A percentile compares a stretch with the other conserved stretches of the same genome.
These are phyloP conservation scores for Arthroderma uncinatum DNA, from an alignment of 2,329 filamentous ascomycete species.

Conservation along the genomic window DNA sequence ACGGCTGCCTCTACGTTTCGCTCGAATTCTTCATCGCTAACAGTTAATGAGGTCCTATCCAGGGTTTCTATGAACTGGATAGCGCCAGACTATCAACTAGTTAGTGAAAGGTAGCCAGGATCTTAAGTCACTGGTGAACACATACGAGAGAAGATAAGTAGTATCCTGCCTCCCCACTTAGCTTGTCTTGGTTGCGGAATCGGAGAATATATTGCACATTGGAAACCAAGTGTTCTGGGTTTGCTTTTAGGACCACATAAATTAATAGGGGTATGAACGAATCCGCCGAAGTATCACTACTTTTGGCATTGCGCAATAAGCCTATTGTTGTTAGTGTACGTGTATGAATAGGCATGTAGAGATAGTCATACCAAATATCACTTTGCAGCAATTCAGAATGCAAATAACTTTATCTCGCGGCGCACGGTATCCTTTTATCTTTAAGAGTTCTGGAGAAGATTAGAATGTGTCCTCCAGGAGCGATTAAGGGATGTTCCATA, in stretches of 20 bases:
- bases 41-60: conserved; percentile 84
- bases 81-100: conserved; percentile 47
- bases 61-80: conserved; percentile 95
- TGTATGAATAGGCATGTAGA: conserved; percentile 1
- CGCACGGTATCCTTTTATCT: conserved; percentile 95
- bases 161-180: conserved; percentile 94
- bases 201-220: conserved; percentile 97
- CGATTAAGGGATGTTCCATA: conserved; percentile 25
- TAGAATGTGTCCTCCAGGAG: neutral
- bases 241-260: conserved; percentile 87
- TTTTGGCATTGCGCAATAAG: conserved; percentile 79
- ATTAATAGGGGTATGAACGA: conserved; percentile 92
- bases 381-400: conserved; percentile 96
- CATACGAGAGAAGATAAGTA: conserved; percentile 81
- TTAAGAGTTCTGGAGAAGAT: conserved; percentile 59
- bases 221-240: conserved; percentile 88
- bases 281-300: conserved; percentile 79
- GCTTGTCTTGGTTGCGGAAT: conserved; percentile 94
- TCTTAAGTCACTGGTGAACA: neutral
- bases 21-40: conserved; percentile 91
- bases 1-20: conserved; percentile 92
- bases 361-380: conserved; percentile 68
- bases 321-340: conserved; percentile 35
- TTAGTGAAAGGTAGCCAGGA: neutral
- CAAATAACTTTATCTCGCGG: conserved; percentile 97